These are phyloP conservation scores for Yamadazyma tumulicola DNA, from an alignment of 805 yeast genomes.

Conservation along the genomic window DNA sequence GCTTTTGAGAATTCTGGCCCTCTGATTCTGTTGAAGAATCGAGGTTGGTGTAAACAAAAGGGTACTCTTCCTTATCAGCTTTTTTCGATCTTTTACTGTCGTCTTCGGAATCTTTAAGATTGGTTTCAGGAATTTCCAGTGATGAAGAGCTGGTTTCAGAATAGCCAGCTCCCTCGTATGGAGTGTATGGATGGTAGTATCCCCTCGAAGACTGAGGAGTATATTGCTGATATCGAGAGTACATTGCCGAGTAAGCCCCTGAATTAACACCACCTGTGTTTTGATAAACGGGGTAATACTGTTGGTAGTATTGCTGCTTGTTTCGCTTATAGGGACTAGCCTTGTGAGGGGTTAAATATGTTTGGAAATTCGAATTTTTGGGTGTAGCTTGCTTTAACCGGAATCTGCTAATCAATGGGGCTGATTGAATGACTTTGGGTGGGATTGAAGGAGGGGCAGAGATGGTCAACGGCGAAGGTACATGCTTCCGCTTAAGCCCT, in stretches of 20 bases:
- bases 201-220: slow-evolving; percentile 15
- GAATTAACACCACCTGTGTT: too few species aligned
- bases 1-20: too few species aligned
- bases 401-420: slow-evolving; percentile 18
- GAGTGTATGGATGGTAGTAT: slow-evolving; percentile 5
- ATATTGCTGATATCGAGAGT: background rate
- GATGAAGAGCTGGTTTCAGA: background rate
- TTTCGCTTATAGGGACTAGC: slow-evolving; percentile 13
- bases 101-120: too few species aligned
- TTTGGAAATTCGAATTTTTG: slow-evolving; percentile 8
- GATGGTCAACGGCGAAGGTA: slow-evolving; percentile 30
- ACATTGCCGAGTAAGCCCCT: background rate
- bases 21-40: too few species aligned
- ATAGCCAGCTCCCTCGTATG: background rate
- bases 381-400: slow-evolving; percentile 10
- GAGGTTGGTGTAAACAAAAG: background rate
- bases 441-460: slow-evolving; percentile 7
- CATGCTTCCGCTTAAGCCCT: slow-evolving; percentile 29
- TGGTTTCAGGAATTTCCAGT: too few species aligned
- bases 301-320: slow-evolving; percentile 8
- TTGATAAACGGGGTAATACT: slow-evolving; percentile 5
- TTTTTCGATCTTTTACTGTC: too few species aligned
- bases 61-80: too few species aligned
- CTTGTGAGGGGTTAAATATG: slow-evolving; percentile 16
- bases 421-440: slow-evolving; percentile 29